Evolutionary conservation across 768 basidiomycete genomes (phyloP).

Genomic region (Podaxis rugospora): DNA sequence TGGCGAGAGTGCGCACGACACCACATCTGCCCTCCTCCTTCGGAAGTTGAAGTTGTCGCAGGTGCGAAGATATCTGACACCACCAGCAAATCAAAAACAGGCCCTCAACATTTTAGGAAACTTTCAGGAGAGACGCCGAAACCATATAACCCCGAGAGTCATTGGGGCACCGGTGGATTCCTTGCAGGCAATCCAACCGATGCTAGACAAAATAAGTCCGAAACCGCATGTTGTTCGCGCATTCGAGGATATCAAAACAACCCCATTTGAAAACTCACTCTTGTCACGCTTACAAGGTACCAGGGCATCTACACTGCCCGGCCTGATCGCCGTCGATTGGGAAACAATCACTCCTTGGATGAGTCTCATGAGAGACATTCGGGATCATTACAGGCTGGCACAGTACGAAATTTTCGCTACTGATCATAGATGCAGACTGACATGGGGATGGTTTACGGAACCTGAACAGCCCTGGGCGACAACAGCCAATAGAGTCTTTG

Average conservation of each 20-base stretch:
- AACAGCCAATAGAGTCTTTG: slow-evolving; percentile 32
- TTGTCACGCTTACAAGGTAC: slow-evolving; percentile 56
- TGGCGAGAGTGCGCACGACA: slow-evolving; percentile 14
- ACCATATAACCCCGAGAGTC: slow-evolving; percentile 16
- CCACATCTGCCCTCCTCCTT: slow-evolving; percentile 24
- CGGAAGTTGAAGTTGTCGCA: slow-evolving; percentile 41
- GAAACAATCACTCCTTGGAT: slow-evolving; percentile 70
- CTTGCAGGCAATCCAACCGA: neutral
- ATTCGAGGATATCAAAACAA: slow-evolving; percentile 53
- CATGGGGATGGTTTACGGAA: neutral
- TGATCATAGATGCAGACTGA: neutral
- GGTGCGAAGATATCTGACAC: neutral
- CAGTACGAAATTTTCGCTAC: slow-evolving; percentile 43
- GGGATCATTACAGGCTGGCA: slow-evolving; percentile 54
- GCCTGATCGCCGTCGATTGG: slow-evolving; percentile 65
- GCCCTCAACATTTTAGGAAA: neutral
- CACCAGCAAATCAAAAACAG: neutral
- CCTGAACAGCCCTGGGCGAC: slow-evolving; percentile 48
- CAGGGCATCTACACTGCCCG: slow-evolving; percentile 24
- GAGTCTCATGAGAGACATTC: slow-evolving; percentile 67
- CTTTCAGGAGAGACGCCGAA: slow-evolving; percentile 28
- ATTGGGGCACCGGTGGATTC: slow-evolving; percentile 16
- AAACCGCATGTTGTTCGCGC: slow-evolving; percentile 37
- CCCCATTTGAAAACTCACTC: slow-evolving; percentile 64
- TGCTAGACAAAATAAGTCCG: neutral